Evolutionary conservation across 345 rosid genomes (phyloP).

Genomic region (Pistacia atlantica): DNA sequence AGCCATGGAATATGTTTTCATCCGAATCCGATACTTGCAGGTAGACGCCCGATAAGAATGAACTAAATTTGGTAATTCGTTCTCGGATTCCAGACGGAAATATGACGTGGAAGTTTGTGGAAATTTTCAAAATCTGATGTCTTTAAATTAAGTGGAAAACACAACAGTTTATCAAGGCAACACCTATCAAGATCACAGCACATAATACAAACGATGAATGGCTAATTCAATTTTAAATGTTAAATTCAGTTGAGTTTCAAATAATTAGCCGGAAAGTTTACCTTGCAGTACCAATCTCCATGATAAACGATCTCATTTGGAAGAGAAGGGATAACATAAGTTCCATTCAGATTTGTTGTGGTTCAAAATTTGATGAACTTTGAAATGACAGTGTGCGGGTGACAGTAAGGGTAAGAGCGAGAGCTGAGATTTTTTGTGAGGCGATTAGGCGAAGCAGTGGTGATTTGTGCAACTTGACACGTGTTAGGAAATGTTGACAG

Average conservation of each 20-base stretch:
- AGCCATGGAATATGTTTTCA: constrained; percentile 41
- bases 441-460: neutral
- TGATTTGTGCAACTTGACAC: neutral
- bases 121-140: too few species aligned
- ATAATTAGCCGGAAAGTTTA: constrained; percentile 15
- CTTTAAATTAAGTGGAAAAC: too few species aligned
- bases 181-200: constrained; percentile 24
- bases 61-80: too few species aligned
- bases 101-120: too few species aligned
- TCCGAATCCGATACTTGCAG: constrained; percentile 31
- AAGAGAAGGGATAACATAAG: neutral
- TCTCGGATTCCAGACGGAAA: too few species aligned
- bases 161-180: too few species aligned
- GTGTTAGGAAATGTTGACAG: neutral
- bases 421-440: too few species aligned
- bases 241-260: neutral
- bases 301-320: constrained; percentile 12
- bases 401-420: too few species aligned
- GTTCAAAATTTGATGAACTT: neutral
- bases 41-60: constrained; percentile 25
- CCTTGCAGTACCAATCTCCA: constrained; percentile 50
- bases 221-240: neutral
- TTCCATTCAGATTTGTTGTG: neutral
- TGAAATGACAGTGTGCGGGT: too few species aligned
- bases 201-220: neutral